Evolutionary conservation across 345 rosid genomes (phyloP).

Genomic region (Psidium guajava): DNA sequence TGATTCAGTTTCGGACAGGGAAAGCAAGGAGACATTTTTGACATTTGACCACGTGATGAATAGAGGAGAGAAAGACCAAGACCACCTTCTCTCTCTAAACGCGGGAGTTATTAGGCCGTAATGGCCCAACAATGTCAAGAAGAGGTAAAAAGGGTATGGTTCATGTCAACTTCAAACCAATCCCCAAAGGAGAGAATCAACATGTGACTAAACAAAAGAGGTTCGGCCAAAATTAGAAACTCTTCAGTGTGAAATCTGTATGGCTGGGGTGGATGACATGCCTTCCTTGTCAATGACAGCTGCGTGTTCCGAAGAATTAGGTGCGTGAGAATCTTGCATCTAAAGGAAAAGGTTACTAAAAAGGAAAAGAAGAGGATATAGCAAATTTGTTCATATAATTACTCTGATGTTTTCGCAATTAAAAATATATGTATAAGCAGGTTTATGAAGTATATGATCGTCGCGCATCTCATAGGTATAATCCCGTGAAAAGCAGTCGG

Average conservation of each 20-base stretch:
- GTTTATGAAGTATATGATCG: background rate
- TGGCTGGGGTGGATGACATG: background rate
- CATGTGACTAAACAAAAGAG: slow-evolving; percentile 18
- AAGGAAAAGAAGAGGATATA: background rate
- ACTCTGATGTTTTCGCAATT: background rate
- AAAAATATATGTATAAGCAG: background rate
- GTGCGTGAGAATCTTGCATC: background rate
- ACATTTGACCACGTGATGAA: background rate
- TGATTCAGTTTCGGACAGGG: background rate
- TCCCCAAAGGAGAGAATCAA: slow-evolving; percentile 3
- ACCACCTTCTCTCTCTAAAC: background rate
- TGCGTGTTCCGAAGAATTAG: background rate
- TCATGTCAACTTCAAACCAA: slow-evolving; percentile 28
- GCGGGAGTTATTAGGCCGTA: slow-evolving; percentile 1
- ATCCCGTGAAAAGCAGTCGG: background rate
- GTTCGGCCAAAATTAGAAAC: slow-evolving; percentile 22
- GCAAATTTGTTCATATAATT: background rate
- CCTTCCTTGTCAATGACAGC: background rate
- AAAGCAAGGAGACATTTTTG: background rate
- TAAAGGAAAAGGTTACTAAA: background rate
- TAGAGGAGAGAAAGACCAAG: background rate
- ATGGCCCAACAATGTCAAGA: slow-evolving; percentile 6
- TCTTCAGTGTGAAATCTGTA: slow-evolving; percentile 7
- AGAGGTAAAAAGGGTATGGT: slow-evolving; percentile 24
- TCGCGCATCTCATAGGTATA: background rate